These are phyloP conservation scores for Simplicillium sp. DNA, from an alignment of 2,329 filamentous ascomycete species.

Conservation along the genomic window DNA sequence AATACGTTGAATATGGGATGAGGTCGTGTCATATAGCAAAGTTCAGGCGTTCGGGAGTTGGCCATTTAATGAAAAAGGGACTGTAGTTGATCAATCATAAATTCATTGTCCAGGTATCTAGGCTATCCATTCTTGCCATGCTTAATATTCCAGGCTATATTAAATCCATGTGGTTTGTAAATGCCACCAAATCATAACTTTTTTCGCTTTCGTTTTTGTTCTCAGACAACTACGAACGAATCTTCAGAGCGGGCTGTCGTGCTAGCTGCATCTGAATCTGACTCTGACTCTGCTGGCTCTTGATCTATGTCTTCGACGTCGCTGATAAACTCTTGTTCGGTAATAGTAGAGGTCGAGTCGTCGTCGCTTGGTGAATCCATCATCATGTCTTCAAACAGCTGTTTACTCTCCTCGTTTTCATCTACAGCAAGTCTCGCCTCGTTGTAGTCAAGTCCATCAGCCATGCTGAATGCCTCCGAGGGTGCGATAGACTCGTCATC, in stretches of 20 bases:
- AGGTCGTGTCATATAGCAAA: no score
- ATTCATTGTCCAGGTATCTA: neutral
- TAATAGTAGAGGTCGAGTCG: conserved; percentile 1
- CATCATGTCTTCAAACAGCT: conserved; percentile 13
- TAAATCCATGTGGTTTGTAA: no score
- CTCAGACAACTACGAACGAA: no score
- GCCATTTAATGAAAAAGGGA: conserved; percentile 2
- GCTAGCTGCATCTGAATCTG: no score
- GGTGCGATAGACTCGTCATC: conserved; percentile 19
- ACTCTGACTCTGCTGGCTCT: no score
- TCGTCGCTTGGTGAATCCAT: conserved; percentile 7
- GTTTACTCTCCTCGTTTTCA: conserved; percentile 16
- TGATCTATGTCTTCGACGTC: neutral
- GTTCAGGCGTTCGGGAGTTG: no score
- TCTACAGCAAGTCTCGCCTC: conserved; percentile 24
- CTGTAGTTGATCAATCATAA: neutral
- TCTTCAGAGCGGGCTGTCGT: neutral
- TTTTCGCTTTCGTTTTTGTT: no score
- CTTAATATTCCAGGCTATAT: no score
- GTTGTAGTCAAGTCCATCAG: conserved; percentile 19
- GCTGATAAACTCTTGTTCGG: conserved; percentile 2
- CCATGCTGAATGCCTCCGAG: conserved; percentile 24
- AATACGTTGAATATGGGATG: conserved; percentile 75
- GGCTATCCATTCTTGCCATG: no score
- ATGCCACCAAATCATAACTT: no score